Evolutionary conservation across 345 rosid species (phyloP), one percentile per base, ranked within the genome.

Genomic region (Arabidopsis suecica): DNA sequence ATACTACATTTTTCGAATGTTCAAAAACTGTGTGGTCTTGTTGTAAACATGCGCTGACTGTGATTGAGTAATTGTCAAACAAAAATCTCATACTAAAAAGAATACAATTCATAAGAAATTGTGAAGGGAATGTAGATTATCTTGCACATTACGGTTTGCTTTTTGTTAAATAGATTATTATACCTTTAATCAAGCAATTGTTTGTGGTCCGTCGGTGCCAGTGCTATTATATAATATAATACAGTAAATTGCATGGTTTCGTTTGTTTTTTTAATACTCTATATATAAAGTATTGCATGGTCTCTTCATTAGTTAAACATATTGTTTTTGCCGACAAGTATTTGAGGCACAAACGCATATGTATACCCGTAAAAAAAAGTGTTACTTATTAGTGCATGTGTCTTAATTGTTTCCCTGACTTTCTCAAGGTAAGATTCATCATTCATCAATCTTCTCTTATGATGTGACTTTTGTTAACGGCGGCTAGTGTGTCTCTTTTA

Each of bases 121-220:
- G 64, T 76, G 58, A 61, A 69, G 4, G 41, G 69, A 69, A 69
- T 62, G 70, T 61, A 22, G 16, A 61, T 69, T 76, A 61, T 53
- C 70, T 76, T 76, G 70, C 70, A 68, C 30, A 32, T 14, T 23
- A 75, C 69, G 63, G 57, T 61, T 45, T 69, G 8, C 69, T 69
- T 61, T 75, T 53, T 42, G 64, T 16, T 42, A 36, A 41, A 51
- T 60, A 40, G 32, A 23, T 61, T 40, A 67, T 30, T 40, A 61
- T 41, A 22, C 41, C 64, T 1, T 60, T 53, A 5, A 20, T 23
- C n/a, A 61, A 75, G 69, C 69, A 61, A 4, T 41, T 41, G 47
- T 51, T 61, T 61, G 7, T 61, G 64, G 40, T 50, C 79, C 74
- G 74, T 68, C 63, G 74, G 73, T 49, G 68, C 22, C 23, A 47